Conservation (phyloP, 805 yeast species). For the Zygosaccharomyces kombuchaensis region DNA sequence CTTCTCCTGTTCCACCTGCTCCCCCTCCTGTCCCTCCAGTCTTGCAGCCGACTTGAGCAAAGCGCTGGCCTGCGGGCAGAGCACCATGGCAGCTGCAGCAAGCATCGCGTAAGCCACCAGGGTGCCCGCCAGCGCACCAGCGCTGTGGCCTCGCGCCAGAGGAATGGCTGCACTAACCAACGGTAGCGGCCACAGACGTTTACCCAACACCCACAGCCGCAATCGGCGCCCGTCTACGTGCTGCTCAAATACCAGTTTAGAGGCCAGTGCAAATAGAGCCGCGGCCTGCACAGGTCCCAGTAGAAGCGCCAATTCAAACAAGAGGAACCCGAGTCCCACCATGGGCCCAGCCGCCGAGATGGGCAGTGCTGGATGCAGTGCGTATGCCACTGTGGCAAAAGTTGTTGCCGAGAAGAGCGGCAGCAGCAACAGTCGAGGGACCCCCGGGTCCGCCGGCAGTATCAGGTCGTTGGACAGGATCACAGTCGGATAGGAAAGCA, state of each 20-base stretch:
- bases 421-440: slow-evolving; percentile 12
- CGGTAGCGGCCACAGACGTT: not conserved
- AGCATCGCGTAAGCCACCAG: not conserved
- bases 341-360: not conserved
- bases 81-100: not conserved
- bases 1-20: not conserved
- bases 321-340: slow-evolving; percentile 3
- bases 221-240: slow-evolving; percentile 1
- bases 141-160: not conserved
- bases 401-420: slow-evolving; percentile 24
- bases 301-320: not conserved
- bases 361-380: slow-evolving; percentile 4
- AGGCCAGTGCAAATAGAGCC: not conserved
- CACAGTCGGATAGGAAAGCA: slow-evolving; percentile 33
- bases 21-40: not conserved
- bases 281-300: slow-evolving; percentile 4
- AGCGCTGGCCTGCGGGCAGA: not conserved
- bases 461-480: slow-evolving; percentile 29
- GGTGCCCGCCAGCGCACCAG: not conserved
- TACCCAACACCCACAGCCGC: slow-evolving; percentile 1
- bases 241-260: not conserved
- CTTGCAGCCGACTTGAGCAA: not conserved
- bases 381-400: slow-evolving; percentile 14
- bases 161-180: slow-evolving; percentile 1
- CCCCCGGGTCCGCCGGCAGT: slow-evolving; percentile 13